Conservation (phyloP, 2,329 filamentous ascomycete species). For the Pleomassaria siparia region DNA sequence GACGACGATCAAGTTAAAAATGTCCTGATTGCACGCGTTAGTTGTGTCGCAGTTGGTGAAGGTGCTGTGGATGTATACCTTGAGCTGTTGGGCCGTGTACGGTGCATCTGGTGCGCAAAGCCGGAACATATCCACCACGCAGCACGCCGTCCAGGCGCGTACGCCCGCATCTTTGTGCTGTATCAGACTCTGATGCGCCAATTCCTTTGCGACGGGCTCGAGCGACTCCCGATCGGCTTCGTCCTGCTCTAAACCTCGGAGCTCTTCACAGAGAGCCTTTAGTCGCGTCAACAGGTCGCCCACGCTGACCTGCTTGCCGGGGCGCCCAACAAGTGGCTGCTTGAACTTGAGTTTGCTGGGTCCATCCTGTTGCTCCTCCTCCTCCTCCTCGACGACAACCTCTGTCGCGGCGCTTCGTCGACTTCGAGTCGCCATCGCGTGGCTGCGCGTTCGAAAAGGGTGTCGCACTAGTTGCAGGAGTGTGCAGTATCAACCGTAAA, state of each 20-base stretch:
- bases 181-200: slow-evolving; percentile 78
- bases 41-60: background rate
- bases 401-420: slow-evolving; percentile 40
- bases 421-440: slow-evolving; percentile 43
- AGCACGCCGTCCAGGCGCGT: slow-evolving; percentile 83
- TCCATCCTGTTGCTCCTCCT: slow-evolving; percentile 28
- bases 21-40: slow-evolving; percentile 63
- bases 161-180: slow-evolving; percentile 93
- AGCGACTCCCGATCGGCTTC: slow-evolving; percentile 82
- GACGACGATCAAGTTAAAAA: slow-evolving; percentile 86
- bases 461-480: background rate
- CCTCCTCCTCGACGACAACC: slow-evolving; percentile 22
- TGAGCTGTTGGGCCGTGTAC: slow-evolving; percentile 85
- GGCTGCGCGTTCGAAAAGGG: slow-evolving; percentile 20
- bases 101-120: slow-evolving; percentile 94
- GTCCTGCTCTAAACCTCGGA: slow-evolving; percentile 85
- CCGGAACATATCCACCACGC: slow-evolving; percentile 88
- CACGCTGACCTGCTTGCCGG: slow-evolving; percentile 84
- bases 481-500: background rate
- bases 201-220: slow-evolving; percentile 77
- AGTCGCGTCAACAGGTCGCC: slow-evolving; percentile 80
- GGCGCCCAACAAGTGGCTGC: slow-evolving; percentile 85
- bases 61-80: slow-evolving; percentile 57
- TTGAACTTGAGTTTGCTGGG: slow-evolving; percentile 68
- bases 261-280: slow-evolving; percentile 77